Conservation (phyloP, 2,329 filamentous ascomycete genomes). For the Colletotrichum euphorbiae region DNA sequence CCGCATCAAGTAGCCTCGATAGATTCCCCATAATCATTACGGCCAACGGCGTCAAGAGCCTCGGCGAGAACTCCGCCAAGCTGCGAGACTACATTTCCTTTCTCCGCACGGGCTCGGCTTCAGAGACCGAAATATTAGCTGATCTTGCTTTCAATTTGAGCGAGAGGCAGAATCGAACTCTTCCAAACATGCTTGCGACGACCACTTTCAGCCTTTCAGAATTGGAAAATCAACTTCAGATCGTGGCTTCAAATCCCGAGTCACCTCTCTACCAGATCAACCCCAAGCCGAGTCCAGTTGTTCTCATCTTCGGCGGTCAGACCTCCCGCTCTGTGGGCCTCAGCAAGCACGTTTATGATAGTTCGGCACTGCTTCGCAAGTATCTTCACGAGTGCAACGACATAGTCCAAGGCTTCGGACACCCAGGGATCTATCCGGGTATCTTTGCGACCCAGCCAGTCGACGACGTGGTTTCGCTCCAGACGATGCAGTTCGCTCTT, state of each 20-base stretch:
- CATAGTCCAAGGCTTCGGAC: constrained; percentile 43
- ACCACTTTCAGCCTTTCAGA: background rate
- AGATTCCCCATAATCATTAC: constrained; percentile 6
- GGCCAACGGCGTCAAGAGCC: background rate
- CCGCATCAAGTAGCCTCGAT: too few relatives aligned
- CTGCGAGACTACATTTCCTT: background rate
- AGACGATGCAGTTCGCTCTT: constrained; percentile 45
- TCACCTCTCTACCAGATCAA: background rate
- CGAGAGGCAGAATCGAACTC: constrained; percentile 4
- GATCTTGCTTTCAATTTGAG: constrained; percentile 11
- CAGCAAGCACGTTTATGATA: constrained; percentile 25
- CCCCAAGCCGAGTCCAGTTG: constrained; percentile 38
- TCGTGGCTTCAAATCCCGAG: background rate
- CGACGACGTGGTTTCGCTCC: constrained; percentile 47
- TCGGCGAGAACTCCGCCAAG: background rate
- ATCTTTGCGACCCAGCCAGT: constrained; percentile 46
- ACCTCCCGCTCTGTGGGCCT: constrained; percentile 24
- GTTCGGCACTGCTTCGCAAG: constrained; percentile 42
- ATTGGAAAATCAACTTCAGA: background rate
- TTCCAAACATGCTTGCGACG: background rate
- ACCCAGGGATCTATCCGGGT: constrained; percentile 47
- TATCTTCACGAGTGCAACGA: constrained; percentile 52
- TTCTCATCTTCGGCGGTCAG: constrained; percentile 55
- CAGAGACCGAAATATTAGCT: too few relatives aligned
- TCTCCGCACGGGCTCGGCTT: too few relatives aligned